Percentiles rank a stretch among this genome's conserved stretches.
Evolutionary conservation across 2,329 filamentous ascomycete genomes (phyloP).

Genomic region (Fusarium solani-melongenae): DNA sequence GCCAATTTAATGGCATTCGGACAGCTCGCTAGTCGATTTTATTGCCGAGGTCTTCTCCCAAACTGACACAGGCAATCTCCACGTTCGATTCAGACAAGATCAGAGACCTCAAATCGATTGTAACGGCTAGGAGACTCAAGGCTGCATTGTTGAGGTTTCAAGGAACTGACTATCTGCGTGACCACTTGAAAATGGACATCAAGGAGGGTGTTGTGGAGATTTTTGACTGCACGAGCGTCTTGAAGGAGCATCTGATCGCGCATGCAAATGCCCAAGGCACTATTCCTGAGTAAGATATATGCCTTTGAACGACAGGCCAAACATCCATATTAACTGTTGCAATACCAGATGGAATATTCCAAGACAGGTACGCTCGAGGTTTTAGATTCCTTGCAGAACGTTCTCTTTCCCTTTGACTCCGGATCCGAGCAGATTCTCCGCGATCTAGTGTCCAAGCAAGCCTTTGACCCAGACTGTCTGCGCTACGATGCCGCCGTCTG

Average conservation of each 20-base stretch:
- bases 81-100: background rate
- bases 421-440: background rate
- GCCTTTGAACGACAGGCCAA: background rate
- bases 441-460: rapidly evolving
- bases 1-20: background rate
- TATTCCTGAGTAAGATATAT: background rate
- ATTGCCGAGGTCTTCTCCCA: background rate
- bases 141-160: background rate
- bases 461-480: background rate
- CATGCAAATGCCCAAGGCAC: background rate
- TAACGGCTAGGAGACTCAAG: background rate
- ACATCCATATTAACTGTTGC: background rate
- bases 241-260: background rate
- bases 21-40: background rate
- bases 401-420: background rate
- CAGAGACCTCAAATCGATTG: background rate
- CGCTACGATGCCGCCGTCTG: background rate
- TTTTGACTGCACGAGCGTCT: background rate
- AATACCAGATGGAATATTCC: background rate
- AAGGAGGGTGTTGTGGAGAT: background rate
- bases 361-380: background rate
- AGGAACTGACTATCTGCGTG: background rate
- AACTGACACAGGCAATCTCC: background rate
- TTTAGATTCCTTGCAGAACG: background rate
- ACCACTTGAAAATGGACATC: background rate